A percentile compares a stretch with the other conserved stretches of the same genome.
These are phyloP conservation scores for Silene conica DNA, from an alignment of 148 eudicot species.

Conservation along the genomic window DNA sequence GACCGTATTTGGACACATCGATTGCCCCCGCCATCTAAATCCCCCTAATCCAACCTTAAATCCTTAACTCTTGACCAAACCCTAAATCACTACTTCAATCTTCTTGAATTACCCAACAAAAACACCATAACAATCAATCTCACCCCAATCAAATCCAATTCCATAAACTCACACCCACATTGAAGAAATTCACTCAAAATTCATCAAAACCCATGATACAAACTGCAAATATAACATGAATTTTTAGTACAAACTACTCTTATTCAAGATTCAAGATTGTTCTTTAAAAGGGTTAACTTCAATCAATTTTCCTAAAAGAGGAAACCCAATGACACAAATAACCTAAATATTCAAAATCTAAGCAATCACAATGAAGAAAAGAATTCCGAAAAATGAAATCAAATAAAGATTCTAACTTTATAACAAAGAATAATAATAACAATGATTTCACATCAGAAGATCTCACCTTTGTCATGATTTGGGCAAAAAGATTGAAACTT, in stretches of 20 bases:
- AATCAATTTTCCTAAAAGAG: background rate
- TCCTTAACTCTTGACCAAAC: background rate
- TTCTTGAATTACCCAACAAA: conserved; percentile 10
- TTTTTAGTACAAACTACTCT: no score
- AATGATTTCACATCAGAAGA: conserved; percentile 17
- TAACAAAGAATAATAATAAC: background rate
- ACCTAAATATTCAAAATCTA: conserved; percentile 12
- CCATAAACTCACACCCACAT: conserved; percentile 10
- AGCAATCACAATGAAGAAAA: conserved; percentile 26
- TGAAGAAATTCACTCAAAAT: background rate
- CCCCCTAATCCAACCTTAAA: conserved; percentile 6
- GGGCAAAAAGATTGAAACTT: conserved; percentile 25
- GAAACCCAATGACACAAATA: conserved; percentile 17
- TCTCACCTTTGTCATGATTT: conserved; percentile 29
- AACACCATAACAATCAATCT: background rate
- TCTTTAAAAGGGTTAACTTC: conserved; percentile 2
- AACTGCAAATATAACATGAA: no score
- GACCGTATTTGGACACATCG: conserved; percentile 68
- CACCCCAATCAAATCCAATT: background rate
- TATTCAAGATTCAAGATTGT: no score
- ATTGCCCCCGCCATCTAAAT: conserved; percentile 26
- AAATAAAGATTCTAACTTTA: background rate
- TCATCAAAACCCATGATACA: no score
- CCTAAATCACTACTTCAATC: conserved; percentile 14
- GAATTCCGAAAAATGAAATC: conserved; percentile 17